phyloP scores from a whole-genome alignment of 2,329 filamentous ascomycete genomes.

The Monosporascus sp. region DNA sequence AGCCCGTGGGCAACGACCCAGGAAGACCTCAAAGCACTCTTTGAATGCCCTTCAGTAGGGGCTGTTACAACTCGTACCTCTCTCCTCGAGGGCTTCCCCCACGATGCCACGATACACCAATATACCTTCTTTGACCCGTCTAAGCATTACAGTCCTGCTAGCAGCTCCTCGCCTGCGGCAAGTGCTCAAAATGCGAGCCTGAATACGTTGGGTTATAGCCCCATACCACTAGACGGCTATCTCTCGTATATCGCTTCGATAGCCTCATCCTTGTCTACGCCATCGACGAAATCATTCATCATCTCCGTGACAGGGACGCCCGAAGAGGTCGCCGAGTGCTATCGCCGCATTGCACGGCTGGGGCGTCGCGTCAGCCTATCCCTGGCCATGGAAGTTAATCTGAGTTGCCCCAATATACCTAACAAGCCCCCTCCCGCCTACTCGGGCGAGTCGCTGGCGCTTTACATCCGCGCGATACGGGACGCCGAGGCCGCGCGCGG shows the following conservation, averaged over 20 bases:
- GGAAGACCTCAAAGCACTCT: conserved; percentile 56
- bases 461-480: conserved; percentile 50
- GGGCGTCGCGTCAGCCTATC: conserved; percentile 31
- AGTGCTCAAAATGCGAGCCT: conserved; percentile 40
- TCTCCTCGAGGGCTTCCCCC: conserved; percentile 58
- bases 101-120: conserved; percentile 56
- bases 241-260: conserved; percentile 50
- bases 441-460: conserved; percentile 40
- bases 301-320: conserved; percentile 65
- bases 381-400: conserved; percentile 70
- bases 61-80: conserved; percentile 72
- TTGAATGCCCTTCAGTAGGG: conserved; percentile 57
- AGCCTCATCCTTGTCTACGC: conserved; percentile 11
- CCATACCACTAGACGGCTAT: conserved; percentile 54
- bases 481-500: not conserved
- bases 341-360: conserved; percentile 38
- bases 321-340: conserved; percentile 52
- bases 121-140: conserved; percentile 58
- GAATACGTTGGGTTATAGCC: conserved; percentile 73
- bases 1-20: conserved; percentile 69
- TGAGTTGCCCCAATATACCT: conserved; percentile 73
- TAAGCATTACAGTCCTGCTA: conserved; percentile 11
- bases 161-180: not conserved
- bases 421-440: conserved; percentile 68
- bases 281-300: conserved; percentile 54